These are phyloP conservation scores for Xylaria sp. DNA, from an alignment of 2,329 filamentous ascomycete genomes.

Conservation along the genomic window DNA sequence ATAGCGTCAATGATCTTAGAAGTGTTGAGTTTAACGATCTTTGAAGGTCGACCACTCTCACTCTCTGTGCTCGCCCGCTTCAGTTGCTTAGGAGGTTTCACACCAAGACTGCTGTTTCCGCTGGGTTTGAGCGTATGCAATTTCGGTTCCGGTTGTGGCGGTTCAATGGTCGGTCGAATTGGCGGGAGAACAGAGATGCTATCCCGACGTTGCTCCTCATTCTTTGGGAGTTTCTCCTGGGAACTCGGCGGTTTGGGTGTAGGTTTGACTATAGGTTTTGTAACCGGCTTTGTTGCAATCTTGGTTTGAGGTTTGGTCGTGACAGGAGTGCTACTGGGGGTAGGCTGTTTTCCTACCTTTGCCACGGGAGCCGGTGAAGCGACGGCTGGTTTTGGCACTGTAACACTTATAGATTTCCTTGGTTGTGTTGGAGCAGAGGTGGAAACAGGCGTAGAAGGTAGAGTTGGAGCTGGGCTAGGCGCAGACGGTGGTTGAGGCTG, in stretches of 20 bases:
- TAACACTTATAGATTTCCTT: slow-evolving; percentile 37
- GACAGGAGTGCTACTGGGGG: slow-evolving; percentile 12
- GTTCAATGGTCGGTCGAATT: slow-evolving; percentile 46
- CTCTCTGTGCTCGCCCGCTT: slow-evolving; percentile 49
- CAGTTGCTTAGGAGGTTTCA: slow-evolving; percentile 38
- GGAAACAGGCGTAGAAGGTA: slow-evolving; percentile 21
- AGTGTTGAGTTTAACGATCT: slow-evolving; percentile 50
- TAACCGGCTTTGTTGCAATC: slow-evolving; percentile 11
- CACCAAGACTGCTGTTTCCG: slow-evolving; percentile 35
- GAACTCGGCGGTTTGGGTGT: slow-evolving; percentile 15
- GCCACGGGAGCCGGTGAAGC: slow-evolving; percentile 26
- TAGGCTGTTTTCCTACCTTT: slow-evolving; percentile 33
- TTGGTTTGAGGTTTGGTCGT: slow-evolving; percentile 18
- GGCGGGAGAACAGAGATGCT: slow-evolving; percentile 48
- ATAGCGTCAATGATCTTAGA: slow-evolving; percentile 42
- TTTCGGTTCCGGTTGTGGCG: slow-evolving; percentile 42
- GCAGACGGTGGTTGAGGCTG: slow-evolving; percentile 28
- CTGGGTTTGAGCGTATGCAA: slow-evolving; percentile 38
- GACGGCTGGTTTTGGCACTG: slow-evolving; percentile 32
- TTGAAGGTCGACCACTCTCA: slow-evolving; percentile 46
- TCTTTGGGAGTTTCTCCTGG: slow-evolving; percentile 39
- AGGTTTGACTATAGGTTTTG: slow-evolving; percentile 15
- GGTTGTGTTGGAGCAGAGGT: slow-evolving; percentile 25
- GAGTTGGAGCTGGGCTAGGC: slow-evolving; percentile 19
- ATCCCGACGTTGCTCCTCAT: slow-evolving; percentile 41